Evolutionary conservation across 108 stramenopile genomes (phyloP).

Genomic region (Nitzschia inconspicua): DNA sequence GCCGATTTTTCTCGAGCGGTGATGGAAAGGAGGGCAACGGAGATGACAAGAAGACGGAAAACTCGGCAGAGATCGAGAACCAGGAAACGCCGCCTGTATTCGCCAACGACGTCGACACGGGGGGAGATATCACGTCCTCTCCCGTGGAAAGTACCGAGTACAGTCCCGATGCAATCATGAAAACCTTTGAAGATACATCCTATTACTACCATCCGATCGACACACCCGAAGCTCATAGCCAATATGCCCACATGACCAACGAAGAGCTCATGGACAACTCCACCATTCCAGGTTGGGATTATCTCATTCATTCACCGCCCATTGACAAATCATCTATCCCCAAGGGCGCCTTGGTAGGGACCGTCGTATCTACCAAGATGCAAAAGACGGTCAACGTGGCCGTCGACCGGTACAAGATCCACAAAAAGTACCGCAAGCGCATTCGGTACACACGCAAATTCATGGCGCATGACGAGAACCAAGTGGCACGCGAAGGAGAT

Average conservation of each 20-base stretch:
- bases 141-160: too few relatives aligned
- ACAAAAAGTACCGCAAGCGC: constrained; percentile 74
- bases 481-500: constrained; percentile 80
- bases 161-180: constrained; percentile 21
- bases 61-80: too few relatives aligned
- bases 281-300: constrained; percentile 75
- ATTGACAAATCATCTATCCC: constrained; percentile 42
- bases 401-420: constrained; percentile 75
- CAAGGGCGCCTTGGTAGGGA: constrained; percentile 76
- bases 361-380: constrained; percentile 87
- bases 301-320: constrained; percentile 74
- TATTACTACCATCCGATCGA: constrained; percentile 24
- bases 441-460: constrained; percentile 75
- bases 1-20: neutral
- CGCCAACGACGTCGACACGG: neutral
- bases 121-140: neutral
- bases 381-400: constrained; percentile 86
- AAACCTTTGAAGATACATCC: constrained; percentile 27
- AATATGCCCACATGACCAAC: constrained; percentile 53
- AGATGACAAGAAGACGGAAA: neutral
- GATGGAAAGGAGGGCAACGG: neutral
- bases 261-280: constrained; percentile 62
- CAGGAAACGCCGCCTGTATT: neutral
- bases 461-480: constrained; percentile 90
- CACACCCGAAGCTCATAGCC: constrained; percentile 2